Conservation (phyloP, 1,284 basidiomycete species). For the Tausonia pullulans region DNA sequence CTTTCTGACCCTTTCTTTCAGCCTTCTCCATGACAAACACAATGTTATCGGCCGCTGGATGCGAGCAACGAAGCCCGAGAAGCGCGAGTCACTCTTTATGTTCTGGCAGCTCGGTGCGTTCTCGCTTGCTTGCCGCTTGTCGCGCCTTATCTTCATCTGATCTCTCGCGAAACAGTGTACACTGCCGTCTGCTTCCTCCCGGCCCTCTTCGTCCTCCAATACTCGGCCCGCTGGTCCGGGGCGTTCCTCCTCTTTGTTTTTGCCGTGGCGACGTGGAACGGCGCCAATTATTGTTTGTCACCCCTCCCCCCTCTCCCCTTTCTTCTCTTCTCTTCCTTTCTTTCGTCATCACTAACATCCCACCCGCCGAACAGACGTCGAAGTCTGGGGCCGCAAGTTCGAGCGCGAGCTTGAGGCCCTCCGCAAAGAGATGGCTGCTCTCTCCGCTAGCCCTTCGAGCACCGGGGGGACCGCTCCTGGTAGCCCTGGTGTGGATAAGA, state of each 20-base stretch:
- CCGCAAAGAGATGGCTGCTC: constrained; percentile 46
- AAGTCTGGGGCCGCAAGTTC: constrained; percentile 92
- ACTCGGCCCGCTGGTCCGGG: constrained; percentile 47
- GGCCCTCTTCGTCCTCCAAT: constrained; percentile 61
- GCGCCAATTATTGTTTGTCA: constrained; percentile 45
- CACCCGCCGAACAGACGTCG: constrained; percentile 45
- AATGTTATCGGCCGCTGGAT: constrained; percentile 64
- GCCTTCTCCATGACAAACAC: constrained; percentile 70
- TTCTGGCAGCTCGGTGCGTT: constrained; percentile 64
- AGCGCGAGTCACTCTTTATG: constrained; percentile 67
- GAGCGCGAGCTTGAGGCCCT: constrained; percentile 78
- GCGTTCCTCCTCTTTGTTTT: constrained; percentile 68
- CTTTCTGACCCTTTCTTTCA: constrained; percentile 14
- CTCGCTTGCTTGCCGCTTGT: constrained; percentile 7
- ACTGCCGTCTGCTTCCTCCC: constrained; percentile 76
- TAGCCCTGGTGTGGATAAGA: too few species aligned
- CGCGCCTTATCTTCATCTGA: constrained; percentile 19
- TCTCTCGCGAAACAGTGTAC: constrained; percentile 48
- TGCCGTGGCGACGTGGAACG: constrained; percentile 72
- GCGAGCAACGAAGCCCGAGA: constrained; percentile 46
- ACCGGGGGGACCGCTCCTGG: too few species aligned
- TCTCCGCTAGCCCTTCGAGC: not conserved
- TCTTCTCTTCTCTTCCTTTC: not conserved
- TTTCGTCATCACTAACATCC: too few species aligned
- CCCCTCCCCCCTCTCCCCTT: not conserved